phyloP scores from a whole-genome alignment of 495 filamentous ascomycete genomes.

The Penicillium riverlandense region DNA sequence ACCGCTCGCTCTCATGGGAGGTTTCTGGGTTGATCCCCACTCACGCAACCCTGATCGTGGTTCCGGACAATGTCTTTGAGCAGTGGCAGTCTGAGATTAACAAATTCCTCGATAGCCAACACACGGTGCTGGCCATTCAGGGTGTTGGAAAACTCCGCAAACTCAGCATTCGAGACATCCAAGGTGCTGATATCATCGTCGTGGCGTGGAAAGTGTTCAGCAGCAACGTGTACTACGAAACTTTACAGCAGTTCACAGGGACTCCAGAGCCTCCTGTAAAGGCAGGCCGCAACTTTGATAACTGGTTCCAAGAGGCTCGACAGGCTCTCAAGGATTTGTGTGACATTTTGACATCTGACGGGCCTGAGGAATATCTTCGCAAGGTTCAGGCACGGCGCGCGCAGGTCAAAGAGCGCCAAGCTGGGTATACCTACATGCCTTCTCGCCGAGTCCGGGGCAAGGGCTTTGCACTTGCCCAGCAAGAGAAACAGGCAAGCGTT shows the following conservation, averaged over 20 bases:
- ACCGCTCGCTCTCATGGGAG: constrained; percentile 1
- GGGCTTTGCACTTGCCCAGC: constrained; percentile 4
- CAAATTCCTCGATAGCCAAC: constrained; percentile 45
- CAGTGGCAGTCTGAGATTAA: constrained; percentile 62
- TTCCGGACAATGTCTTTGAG: constrained; percentile 51
- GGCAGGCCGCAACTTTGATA: constrained; percentile 39
- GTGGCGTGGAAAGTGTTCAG: constrained; percentile 42
- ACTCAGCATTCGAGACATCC: constrained; percentile 30
- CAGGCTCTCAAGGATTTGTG: constrained; percentile 35
- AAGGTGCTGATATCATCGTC: constrained; percentile 51
- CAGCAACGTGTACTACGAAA: constrained; percentile 37
- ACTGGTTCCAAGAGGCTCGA: constrained; percentile 46
- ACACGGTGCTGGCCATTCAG: constrained; percentile 38
- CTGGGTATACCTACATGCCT: constrained; percentile 19
- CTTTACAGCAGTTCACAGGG: constrained; percentile 45
- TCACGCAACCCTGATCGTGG: constrained; percentile 63
- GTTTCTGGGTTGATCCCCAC: constrained; percentile 37
- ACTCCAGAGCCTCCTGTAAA: constrained; percentile 31
- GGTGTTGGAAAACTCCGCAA: constrained; percentile 21
- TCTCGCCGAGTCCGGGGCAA: constrained; percentile 25
- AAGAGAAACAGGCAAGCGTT: constrained; percentile 2
- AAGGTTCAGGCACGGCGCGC: constrained; percentile 19
- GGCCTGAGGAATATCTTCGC: constrained; percentile 17
- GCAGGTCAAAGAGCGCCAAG: constrained; percentile 10
- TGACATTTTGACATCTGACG: constrained; percentile 19